These are phyloP conservation scores for Claviceps purpurea DNA, from an alignment of 2,329 filamentous ascomycete species.

Conservation along the genomic window DNA sequence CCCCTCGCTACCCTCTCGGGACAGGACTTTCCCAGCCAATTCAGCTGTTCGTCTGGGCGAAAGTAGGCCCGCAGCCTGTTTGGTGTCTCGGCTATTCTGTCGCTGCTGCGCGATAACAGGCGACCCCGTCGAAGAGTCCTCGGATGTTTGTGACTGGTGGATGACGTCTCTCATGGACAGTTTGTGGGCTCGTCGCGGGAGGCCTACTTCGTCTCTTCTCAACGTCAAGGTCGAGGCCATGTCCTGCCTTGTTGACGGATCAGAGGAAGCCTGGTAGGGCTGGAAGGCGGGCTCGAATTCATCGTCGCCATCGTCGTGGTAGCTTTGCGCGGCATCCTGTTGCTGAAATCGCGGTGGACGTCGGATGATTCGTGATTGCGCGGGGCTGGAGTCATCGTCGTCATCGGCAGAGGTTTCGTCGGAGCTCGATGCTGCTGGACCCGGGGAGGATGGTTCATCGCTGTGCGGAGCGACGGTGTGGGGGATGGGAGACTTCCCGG, in stretches of 20 bases:
- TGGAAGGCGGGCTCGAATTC: slow-evolving; percentile 44
- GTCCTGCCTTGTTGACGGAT: slow-evolving; percentile 26
- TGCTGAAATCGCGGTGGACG: slow-evolving; percentile 40
- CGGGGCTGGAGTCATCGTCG: slow-evolving; percentile 37
- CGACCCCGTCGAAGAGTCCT: slow-evolving; percentile 47
- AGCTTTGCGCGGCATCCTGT: slow-evolving; percentile 22
- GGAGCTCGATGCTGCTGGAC: slow-evolving; percentile 24
- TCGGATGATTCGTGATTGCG: slow-evolving; percentile 46
- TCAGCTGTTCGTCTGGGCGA: slow-evolving; percentile 48
- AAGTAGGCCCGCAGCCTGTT: slow-evolving; percentile 29
- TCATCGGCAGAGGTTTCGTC: slow-evolving; percentile 31
- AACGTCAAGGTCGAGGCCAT: slow-evolving; percentile 42
- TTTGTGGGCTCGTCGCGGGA: slow-evolving; percentile 16
- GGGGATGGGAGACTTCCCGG: slow-evolving; percentile 12
- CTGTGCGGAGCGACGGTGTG: slow-evolving; percentile 7
- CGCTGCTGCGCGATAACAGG: slow-evolving; percentile 21
- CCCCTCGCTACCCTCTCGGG: slow-evolving; percentile 54
- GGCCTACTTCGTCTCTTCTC: slow-evolving; percentile 28
- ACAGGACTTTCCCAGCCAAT: slow-evolving; percentile 41
- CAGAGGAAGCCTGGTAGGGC: slow-evolving; percentile 27
- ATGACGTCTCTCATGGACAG: slow-evolving; percentile 20
- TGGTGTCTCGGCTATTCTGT: slow-evolving; percentile 18
- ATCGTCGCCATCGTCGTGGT: slow-evolving; percentile 40
- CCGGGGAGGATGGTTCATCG: slow-evolving; percentile 19
- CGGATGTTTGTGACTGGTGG: slow-evolving; percentile 42